Conservation (phyloP, 2,329 filamentous ascomycete genomes). For the Sphaerostilbella broomeana region DNA sequence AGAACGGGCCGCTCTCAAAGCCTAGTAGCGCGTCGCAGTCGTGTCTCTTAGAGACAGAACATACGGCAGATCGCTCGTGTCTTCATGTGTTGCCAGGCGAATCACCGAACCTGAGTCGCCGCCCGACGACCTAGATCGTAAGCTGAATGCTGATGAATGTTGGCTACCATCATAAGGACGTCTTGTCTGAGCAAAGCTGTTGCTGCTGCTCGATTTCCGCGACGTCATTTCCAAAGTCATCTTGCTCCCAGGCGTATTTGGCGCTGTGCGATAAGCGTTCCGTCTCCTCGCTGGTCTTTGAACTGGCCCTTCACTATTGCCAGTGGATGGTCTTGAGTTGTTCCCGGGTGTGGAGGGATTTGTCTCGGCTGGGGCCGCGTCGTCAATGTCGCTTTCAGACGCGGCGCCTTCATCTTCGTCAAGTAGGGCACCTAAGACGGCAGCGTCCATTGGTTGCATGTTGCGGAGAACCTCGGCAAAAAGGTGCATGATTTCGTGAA, state of each 20-base stretch:
- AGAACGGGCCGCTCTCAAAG: not conserved
- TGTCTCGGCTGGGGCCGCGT: slow-evolving; percentile 38
- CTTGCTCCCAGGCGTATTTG: slow-evolving; percentile 45
- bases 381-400: slow-evolving; percentile 38
- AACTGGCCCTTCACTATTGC: slow-evolving; percentile 27
- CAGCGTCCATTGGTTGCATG: slow-evolving; percentile 60
- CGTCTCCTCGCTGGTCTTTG: slow-evolving; percentile 36
- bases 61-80: slow-evolving; percentile 29
- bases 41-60: slow-evolving; percentile 30
- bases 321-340: slow-evolving; percentile 23
- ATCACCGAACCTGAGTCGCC: slow-evolving; percentile 42
- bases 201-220: slow-evolving; percentile 29
- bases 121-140: slow-evolving; percentile 32
- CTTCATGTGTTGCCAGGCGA: slow-evolving; percentile 36
- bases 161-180: slow-evolving; percentile 33
- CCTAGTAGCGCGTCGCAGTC: slow-evolving; percentile 20
- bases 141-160: slow-evolving; percentile 34
- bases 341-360: slow-evolving; percentile 35
- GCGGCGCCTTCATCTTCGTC: slow-evolving; percentile 19
- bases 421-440: slow-evolving; percentile 36
- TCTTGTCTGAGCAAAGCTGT: slow-evolving; percentile 38
- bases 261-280: slow-evolving; percentile 44
- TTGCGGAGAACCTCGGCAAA: slow-evolving; percentile 74
- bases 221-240: slow-evolving; percentile 29
- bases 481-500: slow-evolving; percentile 72